A percentile compares a stretch with the other conserved stretches of the same genome.
phyloP scores from a whole-genome alignment of 345 rosid species.

The Sonneratia caseolaris region DNA sequence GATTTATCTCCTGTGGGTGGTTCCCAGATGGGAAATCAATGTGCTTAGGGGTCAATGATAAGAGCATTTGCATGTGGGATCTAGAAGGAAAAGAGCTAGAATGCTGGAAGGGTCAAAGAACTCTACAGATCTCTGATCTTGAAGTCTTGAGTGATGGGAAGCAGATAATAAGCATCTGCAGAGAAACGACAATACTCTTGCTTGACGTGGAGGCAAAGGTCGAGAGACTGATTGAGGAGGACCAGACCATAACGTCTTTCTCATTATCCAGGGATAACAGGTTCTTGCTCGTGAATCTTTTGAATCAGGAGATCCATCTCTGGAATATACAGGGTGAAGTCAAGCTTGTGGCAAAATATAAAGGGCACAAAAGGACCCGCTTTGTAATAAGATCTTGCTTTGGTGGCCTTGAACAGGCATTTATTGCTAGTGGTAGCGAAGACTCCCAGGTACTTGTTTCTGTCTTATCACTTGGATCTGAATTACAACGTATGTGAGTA shows the following conservation, averaged over 20 bases:
- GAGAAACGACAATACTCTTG: slow-evolving; percentile 37
- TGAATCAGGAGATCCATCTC: slow-evolving; percentile 56
- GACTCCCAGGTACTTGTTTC: slow-evolving; percentile 49
- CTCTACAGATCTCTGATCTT: slow-evolving; percentile 43
- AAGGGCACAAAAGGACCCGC: slow-evolving; percentile 47
- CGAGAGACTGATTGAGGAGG: slow-evolving; percentile 43
- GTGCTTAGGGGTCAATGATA: slow-evolving; percentile 41
- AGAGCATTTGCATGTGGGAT: slow-evolving; percentile 49
- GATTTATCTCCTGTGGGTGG: slow-evolving; percentile 60
- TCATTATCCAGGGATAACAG: slow-evolving; percentile 45
- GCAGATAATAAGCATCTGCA: slow-evolving; percentile 40
- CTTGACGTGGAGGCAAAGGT: slow-evolving; percentile 35
- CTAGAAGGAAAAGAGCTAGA: slow-evolving; percentile 45
- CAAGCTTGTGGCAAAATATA: slow-evolving; percentile 40
- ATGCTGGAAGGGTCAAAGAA: slow-evolving; percentile 46
- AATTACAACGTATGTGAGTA: not conserved
- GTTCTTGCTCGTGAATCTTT: slow-evolving; percentile 48
- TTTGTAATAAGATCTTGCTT: slow-evolving; percentile 63
- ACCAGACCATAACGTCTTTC: slow-evolving; percentile 49
- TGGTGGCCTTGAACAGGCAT: slow-evolving; percentile 58
- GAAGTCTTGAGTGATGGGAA: slow-evolving; percentile 45
- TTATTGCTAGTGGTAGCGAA: slow-evolving; percentile 68
- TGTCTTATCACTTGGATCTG: not conserved
- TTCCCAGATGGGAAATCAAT: slow-evolving; percentile 42
- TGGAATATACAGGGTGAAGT: slow-evolving; percentile 45